These are phyloP conservation scores for Penicillium soppii DNA, from an alignment of 495 filamentous ascomycete genomes.

Conservation along the genomic window DNA sequence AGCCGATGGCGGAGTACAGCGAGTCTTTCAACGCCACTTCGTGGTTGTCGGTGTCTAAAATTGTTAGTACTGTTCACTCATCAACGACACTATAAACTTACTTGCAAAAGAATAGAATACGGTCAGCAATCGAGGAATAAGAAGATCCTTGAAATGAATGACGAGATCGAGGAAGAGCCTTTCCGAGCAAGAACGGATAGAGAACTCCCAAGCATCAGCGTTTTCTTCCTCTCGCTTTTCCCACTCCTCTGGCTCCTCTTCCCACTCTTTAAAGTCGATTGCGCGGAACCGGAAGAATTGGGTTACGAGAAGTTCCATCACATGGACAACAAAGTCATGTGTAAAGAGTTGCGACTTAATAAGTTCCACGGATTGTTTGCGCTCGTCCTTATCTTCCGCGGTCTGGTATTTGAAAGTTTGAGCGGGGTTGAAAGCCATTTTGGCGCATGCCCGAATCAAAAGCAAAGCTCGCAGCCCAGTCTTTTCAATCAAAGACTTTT, in stretches of 20 bases:
- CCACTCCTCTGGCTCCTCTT: constrained; percentile 91
- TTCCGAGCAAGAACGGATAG: constrained; percentile 86
- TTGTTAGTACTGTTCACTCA: neutral
- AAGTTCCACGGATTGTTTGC: constrained; percentile 58
- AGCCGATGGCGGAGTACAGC: constrained; percentile 86
- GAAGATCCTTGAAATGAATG: constrained; percentile 76
- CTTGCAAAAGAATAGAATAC: constrained; percentile 76
- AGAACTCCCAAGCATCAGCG: constrained; percentile 81
- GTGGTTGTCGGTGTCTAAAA: constrained; percentile 52
- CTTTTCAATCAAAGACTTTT: constrained; percentile 66
- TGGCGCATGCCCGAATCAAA: constrained; percentile 77
- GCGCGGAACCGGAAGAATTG: constrained; percentile 86
- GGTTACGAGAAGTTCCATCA: constrained; percentile 80
- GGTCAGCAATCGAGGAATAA: constrained; percentile 70
- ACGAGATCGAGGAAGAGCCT: constrained; percentile 91
- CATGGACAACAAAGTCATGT: constrained; percentile 67
- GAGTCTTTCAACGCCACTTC: constrained; percentile 87
- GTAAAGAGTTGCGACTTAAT: constrained; percentile 73
- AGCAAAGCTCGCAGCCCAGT: constrained; percentile 78
- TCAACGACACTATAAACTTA: constrained; percentile 27
- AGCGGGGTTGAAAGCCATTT: constrained; percentile 75
- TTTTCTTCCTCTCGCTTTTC: constrained; percentile 77
- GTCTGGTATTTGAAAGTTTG: constrained; percentile 81
- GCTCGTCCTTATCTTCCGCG: constrained; percentile 66
- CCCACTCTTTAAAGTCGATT: constrained; percentile 84